Base-by-base conservation (phyloP, 192 early-diverging fungal species). In the Dissophora globulifera region DNA sequence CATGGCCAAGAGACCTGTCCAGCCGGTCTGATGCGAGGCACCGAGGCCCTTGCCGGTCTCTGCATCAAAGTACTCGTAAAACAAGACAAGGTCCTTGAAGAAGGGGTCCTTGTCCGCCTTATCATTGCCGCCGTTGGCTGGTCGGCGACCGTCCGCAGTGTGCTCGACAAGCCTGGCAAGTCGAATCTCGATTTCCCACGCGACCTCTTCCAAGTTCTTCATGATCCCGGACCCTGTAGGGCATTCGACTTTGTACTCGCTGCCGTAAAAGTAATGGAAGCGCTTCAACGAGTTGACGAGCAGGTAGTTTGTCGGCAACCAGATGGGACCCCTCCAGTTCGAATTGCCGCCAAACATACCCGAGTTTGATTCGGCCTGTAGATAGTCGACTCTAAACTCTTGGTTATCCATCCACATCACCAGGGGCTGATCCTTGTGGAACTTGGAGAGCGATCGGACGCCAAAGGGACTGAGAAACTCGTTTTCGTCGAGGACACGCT, bases 1-100 rank as follows among this genome's bases (percentile, higher is more conserved):
- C 60, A 62, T 79, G 4, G 82, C 85, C 30, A 86, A 35, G 23
- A 86, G 48, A 2, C 81, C 83, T 3, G 85, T 86, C 85, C 85
- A 86, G 1, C 85, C 85, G 8, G 85, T 86, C 55, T 86, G 85
- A 75, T 86, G 85, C n/a, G 72, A 71, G 13, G 85, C 85, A 4
- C 85, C 85, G 4, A 86, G 19, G 6, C 85, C 85, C 65, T 64
- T 78, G 13, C 80, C 85, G 16, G 60, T 81, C 47, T 86, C 85
- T 23, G 67, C 78, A 55, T 86, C 53, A 66, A 86, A 86, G 58
- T 85, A 86, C 60, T 86, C 85, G 51, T 80, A 85, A 26, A 85
- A 86, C 27, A 76, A 50, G 12, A 85, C 75, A 30, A 75, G 50
- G 43, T 86, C 81, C 79, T 82, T 86, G 27, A 82, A 86, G 35